Conservation (phyloP, 208 protist species). For the Porcisia hertigi region DNA sequence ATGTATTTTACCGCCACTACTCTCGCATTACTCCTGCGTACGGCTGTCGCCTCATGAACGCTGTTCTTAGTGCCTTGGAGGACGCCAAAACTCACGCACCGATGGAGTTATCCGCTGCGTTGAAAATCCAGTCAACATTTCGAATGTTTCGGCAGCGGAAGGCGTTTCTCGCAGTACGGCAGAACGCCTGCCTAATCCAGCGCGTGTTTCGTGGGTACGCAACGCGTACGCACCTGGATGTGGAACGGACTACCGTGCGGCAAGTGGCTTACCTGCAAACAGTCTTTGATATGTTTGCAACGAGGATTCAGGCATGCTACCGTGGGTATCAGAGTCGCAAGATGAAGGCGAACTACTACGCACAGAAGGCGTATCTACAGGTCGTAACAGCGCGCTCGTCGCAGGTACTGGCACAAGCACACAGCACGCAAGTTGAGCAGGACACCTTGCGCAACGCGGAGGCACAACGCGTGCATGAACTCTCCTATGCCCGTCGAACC, state of each 20-base stretch:
- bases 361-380: conserved; percentile 53
- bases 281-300: conserved; percentile 74
- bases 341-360: conserved; percentile 65
- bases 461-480: conserved; percentile 8
- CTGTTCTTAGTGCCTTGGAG: conserved; percentile 28
- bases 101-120: conserved; percentile 24
- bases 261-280: conserved; percentile 23
- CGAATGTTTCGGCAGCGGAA: conserved; percentile 54
- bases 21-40: conserved; percentile 22
- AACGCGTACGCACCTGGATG: conserved; percentile 29
- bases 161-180: conserved; percentile 23
- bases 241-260: conserved; percentile 6
- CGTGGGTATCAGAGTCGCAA: conserved; percentile 57
- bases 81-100: conserved; percentile 20
- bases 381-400: conserved; percentile 38
- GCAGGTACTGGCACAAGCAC: conserved; percentile 27
- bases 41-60: conserved; percentile 21
- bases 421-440: conserved; percentile 30
- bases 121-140: conserved; percentile 55
- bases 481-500: conserved; percentile 39
- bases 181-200: conserved; percentile 44
- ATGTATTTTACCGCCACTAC: conserved; percentile 15
- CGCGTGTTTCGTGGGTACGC: conserved; percentile 55
- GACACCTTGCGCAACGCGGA: conserved; percentile 19
- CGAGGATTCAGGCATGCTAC: conserved; percentile 70